Evolutionary conservation across 202 grass and related monocot species (phyloP).

Genomic region (Hordeum pubiflorum): DNA sequence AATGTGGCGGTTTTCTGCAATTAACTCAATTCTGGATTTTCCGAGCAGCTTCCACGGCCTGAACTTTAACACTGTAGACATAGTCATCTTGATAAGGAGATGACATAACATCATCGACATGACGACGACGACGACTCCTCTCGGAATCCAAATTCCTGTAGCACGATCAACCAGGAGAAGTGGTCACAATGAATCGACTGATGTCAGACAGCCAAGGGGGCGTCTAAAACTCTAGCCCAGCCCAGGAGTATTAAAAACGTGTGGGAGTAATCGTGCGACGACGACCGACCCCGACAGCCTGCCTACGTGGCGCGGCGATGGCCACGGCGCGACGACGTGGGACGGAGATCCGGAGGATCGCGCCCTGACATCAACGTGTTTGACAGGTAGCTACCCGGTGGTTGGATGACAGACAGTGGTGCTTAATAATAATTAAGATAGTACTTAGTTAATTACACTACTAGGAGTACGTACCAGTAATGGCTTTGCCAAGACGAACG

Average conservation of each 20-base stretch:
- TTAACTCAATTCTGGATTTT: no score
- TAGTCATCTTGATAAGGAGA: not conserved
- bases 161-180: not conserved
- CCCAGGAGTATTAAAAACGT: not conserved
- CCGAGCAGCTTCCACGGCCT: not conserved
- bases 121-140: not conserved
- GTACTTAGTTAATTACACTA: no score
- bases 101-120: not conserved
- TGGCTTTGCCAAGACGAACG: not conserved
- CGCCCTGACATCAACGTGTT: conserved; percentile 21
- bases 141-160: not conserved
- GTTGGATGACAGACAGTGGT: not conserved
- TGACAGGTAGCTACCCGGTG: conserved; percentile 24
- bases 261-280: conserved; percentile 4
- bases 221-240: not conserved
- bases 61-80: not conserved
- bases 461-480: not conserved
- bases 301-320: conserved; percentile 22
- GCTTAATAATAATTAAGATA: not conserved
- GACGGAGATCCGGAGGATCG: conserved; percentile 29
- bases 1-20: no score
- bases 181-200: not conserved
- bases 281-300: not conserved
- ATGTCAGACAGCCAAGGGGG: conserved; percentile 16
- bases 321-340: conserved; percentile 27